These are phyloP conservation scores for Trichoderma atrobrunneum DNA, from an alignment of 2,329 filamentous ascomycete species.

Conservation along the genomic window DNA sequence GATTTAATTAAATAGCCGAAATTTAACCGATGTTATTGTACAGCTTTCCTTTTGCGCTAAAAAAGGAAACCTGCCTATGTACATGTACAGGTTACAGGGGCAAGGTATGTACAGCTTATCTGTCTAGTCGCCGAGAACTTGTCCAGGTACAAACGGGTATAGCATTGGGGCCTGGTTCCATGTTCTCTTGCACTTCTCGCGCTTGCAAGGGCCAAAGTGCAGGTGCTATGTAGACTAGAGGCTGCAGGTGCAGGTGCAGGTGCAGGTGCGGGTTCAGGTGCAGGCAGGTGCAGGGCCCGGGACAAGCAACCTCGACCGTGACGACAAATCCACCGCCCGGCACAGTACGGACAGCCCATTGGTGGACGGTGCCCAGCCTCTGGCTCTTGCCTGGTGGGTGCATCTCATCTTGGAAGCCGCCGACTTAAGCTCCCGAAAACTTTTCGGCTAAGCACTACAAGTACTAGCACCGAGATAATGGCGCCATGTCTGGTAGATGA, in stretches of 20 bases:
- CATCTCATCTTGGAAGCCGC: constrained; percentile 14
- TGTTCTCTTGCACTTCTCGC: background rate
- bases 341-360: background rate
- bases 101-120: too few species aligned
- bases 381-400: background rate
- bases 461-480: background rate
- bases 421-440: constrained; percentile 15
- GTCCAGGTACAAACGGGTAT: background rate
- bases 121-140: too few species aligned
- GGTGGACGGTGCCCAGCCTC: background rate
- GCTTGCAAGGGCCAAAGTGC: background rate
- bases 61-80: too few species aligned
- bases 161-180: background rate
- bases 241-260: constrained; percentile 1
- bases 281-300: background rate
- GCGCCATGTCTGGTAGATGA: constrained; percentile 1
- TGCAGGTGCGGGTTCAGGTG: background rate
- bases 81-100: too few species aligned
- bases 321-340: background rate
- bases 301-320: background rate
- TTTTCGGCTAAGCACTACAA: constrained; percentile 5
- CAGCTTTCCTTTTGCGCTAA: too few species aligned
- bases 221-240: background rate
- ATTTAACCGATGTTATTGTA: too few species aligned
- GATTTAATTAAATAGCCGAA: too few species aligned